These are phyloP conservation scores for Blastosporella zonata DNA, from an alignment of 1,284 basidiomycete species.

Conservation along the genomic window DNA sequence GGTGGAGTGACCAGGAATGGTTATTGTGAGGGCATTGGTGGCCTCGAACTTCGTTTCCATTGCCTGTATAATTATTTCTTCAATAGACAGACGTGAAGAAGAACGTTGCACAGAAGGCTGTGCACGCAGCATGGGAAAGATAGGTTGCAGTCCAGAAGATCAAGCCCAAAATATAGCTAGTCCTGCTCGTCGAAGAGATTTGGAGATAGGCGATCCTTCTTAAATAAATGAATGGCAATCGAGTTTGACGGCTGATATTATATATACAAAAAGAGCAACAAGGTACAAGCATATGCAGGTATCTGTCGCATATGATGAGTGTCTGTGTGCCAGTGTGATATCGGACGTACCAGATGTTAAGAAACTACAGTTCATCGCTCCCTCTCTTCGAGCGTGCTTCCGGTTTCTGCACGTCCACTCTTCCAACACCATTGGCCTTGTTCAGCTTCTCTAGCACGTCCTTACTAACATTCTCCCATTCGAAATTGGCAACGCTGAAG, in stretches of 20 bases:
- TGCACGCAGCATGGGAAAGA: too few relatives aligned
- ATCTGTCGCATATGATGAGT: neutral
- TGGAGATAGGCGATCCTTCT: too few relatives aligned
- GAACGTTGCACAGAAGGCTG: too few relatives aligned
- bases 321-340: neutral
- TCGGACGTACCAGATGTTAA: conserved; percentile 11
- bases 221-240: too few relatives aligned
- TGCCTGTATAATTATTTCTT: neutral
- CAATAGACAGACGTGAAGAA: conserved; percentile 7
- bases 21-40: too few relatives aligned
- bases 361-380: conserved; percentile 19
- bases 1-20: too few relatives aligned
- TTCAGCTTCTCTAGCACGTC: conserved; percentile 22
- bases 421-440: conserved; percentile 28
- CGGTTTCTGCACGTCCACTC: conserved; percentile 23
- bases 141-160: too few relatives aligned
- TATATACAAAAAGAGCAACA: too few relatives aligned
- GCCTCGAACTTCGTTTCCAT: too few relatives aligned
- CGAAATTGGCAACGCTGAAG: conserved; percentile 36
- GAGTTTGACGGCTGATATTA: too few relatives aligned
- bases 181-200: too few relatives aligned
- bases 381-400: conserved; percentile 16
- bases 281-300: neutral
- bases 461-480: conserved; percentile 30
- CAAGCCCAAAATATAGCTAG: too few relatives aligned